A percentile compares a stretch with the other conserved stretches of the same genome.
phyloP scores from a whole-genome alignment of 164 flowering plant genomes.

The Nymphaea colorata region DNA sequence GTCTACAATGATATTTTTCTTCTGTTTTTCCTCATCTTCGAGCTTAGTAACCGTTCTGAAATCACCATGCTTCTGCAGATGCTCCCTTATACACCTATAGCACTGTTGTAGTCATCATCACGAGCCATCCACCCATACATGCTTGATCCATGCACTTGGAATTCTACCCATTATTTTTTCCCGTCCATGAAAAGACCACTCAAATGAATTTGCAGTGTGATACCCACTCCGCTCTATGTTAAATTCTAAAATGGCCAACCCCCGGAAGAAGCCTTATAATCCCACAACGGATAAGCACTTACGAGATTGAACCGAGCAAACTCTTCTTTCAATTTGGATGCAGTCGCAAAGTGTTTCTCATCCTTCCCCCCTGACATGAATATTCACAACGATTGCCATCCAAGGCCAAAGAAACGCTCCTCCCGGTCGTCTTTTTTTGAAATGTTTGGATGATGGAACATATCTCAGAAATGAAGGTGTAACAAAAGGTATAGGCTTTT shows the following conservation, averaged over 20 bases:
- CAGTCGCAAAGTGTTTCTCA: constrained; percentile 3
- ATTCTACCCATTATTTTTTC: constrained; percentile 48
- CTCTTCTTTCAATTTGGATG: constrained; percentile 6
- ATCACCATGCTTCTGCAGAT: constrained; percentile 13
- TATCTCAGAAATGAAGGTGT: not conserved
- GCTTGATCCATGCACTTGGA: not conserved
- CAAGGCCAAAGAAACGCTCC: constrained; percentile 9
- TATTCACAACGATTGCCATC: constrained; percentile 13
- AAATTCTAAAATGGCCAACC: constrained; percentile 10
- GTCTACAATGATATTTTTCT: constrained; percentile 42
- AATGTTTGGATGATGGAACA: not conserved
- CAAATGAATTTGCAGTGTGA: constrained; percentile 9
- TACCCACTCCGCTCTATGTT: constrained; percentile 10
- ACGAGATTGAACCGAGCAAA: constrained; percentile 1
- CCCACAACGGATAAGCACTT: constrained; percentile 9
- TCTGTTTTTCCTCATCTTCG: constrained; percentile 60
- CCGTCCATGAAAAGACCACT: constrained; percentile 24
- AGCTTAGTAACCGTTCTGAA: constrained; percentile 57
- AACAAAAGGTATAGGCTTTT: not conserved
- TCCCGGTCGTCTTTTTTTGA: not conserved
- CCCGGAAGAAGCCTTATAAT: constrained; percentile 7
- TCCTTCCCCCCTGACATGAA: constrained; percentile 4
- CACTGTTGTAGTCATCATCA: constrained; percentile 46
- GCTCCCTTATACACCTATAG: constrained; percentile 8
- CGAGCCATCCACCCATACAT: constrained; percentile 87